Base-by-base conservation (phyloP, 805 yeast species). In the Schizosaccharomyces japonicus region DNA sequence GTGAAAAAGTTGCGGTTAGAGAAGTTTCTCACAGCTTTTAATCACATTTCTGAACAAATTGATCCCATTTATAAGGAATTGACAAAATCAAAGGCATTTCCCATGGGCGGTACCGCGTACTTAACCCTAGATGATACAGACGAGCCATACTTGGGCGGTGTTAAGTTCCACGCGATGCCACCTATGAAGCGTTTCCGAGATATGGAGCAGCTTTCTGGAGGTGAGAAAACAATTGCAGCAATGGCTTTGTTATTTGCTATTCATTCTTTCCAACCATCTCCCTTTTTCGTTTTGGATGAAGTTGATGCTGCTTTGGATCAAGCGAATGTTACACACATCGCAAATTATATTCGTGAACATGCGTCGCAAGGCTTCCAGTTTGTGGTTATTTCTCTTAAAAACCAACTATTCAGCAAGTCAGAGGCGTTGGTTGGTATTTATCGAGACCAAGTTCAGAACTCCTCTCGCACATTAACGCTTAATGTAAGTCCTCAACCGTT, bases 281-380 rank as follows among this genome's bases (percentile, higher is more conserved):
- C 98, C 29, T 90, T 90, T 59, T 87, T 90, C 58, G 94, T 90
- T 0, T 65, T 90, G 39, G 98, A 90, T 60, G 98, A 90, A 62
- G 84, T 90, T n/a, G 98, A 90, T 63, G 96, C 98, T 0, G 96
- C 96, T 0, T 69, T 90, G 50, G 98, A 90, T 61, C 77, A 80
- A 50, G 75, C 82, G 23, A 90, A 90, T 57, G 95, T 90, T 23
- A 73, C 73, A 48, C 74, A 75, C 56, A 76, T 90, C 50, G 95
- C 95, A n/a, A 75, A 74, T 50, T 90, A 85, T 58, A 82, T 90
- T 51, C 70, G 70, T 47, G 72, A 70, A 51, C 76, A 79, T 54
- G 76, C 87, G 2, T 78, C 82, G 25, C 79, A 83, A 1, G 69
- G 73, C 39, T 75, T 82, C 59, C 98, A 90, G 58, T 83, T 87